Conservation (phyloP, 208 protist genomes). For the Crithidia expoeki region DNA sequence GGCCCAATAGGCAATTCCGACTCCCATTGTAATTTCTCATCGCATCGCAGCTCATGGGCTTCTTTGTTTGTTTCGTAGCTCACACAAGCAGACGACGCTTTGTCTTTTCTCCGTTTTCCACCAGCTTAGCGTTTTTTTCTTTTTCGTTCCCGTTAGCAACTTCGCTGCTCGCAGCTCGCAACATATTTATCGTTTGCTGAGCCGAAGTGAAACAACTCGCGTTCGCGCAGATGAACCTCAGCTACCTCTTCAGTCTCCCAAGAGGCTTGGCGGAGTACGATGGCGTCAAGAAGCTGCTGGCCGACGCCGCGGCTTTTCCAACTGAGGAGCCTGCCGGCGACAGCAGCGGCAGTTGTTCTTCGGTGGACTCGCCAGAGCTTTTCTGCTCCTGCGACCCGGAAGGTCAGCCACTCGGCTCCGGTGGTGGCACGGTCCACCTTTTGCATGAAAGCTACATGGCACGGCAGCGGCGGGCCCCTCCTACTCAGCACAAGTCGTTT, state of each 20-base stretch:
- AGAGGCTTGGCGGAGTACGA: slow-evolving; percentile 9
- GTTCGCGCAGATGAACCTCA: slow-evolving; percentile 25
- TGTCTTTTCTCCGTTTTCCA: no score
- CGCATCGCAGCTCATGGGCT: no score
- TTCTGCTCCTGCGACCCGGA: slow-evolving; percentile 46
- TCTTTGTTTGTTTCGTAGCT: no score
- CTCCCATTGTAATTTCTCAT: no score
- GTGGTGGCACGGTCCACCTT: slow-evolving; percentile 50
- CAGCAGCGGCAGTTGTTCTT: neutral
- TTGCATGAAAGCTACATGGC: slow-evolving; percentile 37
- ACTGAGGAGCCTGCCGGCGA: neutral
- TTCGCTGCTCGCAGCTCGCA: no score
- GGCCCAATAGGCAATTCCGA: no score
- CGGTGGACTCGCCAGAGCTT: slow-evolving; percentile 9
- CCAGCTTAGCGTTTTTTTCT: no score
- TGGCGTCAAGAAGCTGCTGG: slow-evolving; percentile 29
- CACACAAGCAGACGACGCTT: no score
- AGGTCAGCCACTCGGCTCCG: slow-evolving; percentile 40
- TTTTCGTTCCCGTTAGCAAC: no score
- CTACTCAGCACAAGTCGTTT: slow-evolving; percentile 11
- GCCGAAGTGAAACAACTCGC: no score
- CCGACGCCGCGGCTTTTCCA: slow-evolving; percentile 12
- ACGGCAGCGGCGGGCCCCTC: slow-evolving; percentile 12
- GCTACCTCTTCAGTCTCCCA: slow-evolving; percentile 27
- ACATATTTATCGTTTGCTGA: neutral